Evolutionary conservation across 1,284 basidiomycete species (phyloP), one percentile per base, ranked within the genome.

Genomic region (Trichosporon asahii): DNA sequence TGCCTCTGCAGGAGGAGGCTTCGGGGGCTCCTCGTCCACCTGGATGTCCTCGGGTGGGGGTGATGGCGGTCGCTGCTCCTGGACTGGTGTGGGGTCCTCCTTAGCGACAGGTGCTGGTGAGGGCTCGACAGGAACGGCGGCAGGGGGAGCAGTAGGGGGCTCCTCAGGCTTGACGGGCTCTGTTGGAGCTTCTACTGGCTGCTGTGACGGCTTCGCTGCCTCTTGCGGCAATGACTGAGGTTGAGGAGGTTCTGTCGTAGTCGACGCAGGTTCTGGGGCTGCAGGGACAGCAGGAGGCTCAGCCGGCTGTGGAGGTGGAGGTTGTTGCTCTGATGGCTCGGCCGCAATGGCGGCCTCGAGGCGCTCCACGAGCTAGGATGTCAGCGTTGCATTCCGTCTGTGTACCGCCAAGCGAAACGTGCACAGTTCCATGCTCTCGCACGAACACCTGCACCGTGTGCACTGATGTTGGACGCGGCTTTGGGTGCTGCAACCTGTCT

Each of bases 281-380:
- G 64, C 61, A 44, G 40, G 29, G 21, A n/a, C 40, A 8, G 64
- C 61, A 44, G 40, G 15, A n/a, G 40, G 18, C n/a, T 44, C 40
- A n/a, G 40, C 40, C 18, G 40, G 40, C 40, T 44, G 40, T 44
- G 27, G 53, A 31, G 57, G 57, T 31, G 57, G 27, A 31, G 57
- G 27, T 61, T n/a, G 27, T 33, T 61, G 57, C 14, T 27, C 49
- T 31, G 55, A 29, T 27, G 57, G 18, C 57, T 61, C 57, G 2
- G 57, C 27, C 15, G 57, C 27, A 18, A 61, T n/a, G 18, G 57
- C 57, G 0, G 72, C 73, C 64, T 78, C 72, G 9, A 82, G 66
- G 21, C 80, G 66, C 14, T 80, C 80, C 23, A 76, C 79, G 21
- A 83, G 79, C 81, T 82, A 66, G 21, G 49, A 12, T 18, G 33